Evolutionary conservation across 2,329 filamentous ascomycete genomes (phyloP).

Genomic region (Calonectria multiphialidica): DNA sequence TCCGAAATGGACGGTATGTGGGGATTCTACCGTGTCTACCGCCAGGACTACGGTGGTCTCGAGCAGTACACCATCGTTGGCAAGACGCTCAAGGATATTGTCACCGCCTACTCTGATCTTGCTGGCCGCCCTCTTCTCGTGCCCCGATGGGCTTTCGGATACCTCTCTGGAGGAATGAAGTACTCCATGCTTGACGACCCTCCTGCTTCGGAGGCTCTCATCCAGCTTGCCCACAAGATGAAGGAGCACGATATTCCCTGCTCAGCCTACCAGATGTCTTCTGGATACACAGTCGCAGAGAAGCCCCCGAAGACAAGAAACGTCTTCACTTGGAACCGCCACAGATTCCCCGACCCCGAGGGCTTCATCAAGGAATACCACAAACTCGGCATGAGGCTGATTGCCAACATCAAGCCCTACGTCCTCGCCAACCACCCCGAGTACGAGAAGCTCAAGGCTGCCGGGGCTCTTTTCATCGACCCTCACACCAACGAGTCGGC

Average conservation of each 20-base stretch:
- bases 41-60: conserved; percentile 78
- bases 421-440: conserved; percentile 75
- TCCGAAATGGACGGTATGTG: conserved; percentile 82
- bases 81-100: conserved; percentile 74
- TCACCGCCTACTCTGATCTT: conserved; percentile 74
- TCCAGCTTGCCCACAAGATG: conserved; percentile 72
- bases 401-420: conserved; percentile 82
- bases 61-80: conserved; percentile 79
- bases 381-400: conserved; percentile 72
- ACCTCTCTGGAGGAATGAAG: conserved; percentile 74
- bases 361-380: conserved; percentile 73
- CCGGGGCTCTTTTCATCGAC: conserved; percentile 74
- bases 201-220: conserved; percentile 67
- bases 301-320: conserved; percentile 77
- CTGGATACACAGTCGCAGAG: conserved; percentile 78
- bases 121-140: conserved; percentile 77
- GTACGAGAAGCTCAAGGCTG: conserved; percentile 70
- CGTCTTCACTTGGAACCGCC: conserved; percentile 76
- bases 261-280: conserved; percentile 79
- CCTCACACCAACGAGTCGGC: conserved; percentile 63
- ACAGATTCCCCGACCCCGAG: conserved; percentile 77
- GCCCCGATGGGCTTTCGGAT: conserved; percentile 80
- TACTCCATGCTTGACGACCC: conserved; percentile 64
- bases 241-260: conserved; percentile 76
- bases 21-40: conserved; percentile 80